A percentile compares a stretch with the other conserved stretches of the same genome.
Conservation (phyloP, 768 basidiomycete species). For the Boletus edulis region DNA sequence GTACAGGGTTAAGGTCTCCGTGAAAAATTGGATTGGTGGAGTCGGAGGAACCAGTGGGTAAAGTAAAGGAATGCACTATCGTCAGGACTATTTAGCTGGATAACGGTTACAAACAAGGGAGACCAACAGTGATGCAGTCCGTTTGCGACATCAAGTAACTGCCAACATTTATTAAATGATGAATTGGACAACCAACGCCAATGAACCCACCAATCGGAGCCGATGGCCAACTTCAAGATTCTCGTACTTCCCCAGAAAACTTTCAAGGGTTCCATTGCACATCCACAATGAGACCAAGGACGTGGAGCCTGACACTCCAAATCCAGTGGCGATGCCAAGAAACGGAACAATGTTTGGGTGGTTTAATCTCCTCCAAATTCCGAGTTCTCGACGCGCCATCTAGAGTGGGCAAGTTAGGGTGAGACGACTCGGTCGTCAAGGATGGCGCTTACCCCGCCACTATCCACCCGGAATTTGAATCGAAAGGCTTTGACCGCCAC, state of each 20-base stretch:
- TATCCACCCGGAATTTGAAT: neutral
- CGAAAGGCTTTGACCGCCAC: constrained; percentile 2
- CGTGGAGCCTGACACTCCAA: neutral
- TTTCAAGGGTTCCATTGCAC: neutral
- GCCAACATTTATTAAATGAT: neutral
- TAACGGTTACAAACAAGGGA: too few relatives aligned
- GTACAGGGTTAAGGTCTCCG: neutral
- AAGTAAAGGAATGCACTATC: neutral
- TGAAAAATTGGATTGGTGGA: neutral
- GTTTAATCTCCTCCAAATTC: constrained; percentile 1
- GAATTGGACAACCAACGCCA: too few relatives aligned
- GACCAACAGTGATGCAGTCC: neutral
- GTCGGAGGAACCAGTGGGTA: neutral
- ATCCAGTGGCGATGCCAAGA: neutral
- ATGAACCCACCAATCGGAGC: neutral
- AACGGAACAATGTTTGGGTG: constrained; percentile 2
- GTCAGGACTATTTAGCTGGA: neutral
- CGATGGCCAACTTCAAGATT: neutral
- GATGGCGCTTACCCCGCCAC: neutral
- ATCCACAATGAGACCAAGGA: constrained; percentile 1
- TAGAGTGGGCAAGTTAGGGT: neutral
- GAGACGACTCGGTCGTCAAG: neutral
- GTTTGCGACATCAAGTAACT: neutral
- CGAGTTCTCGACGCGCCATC: constrained; percentile 2
- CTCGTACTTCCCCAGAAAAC: neutral